phyloP scores from a whole-genome alignment of 306 rosid genomes.

The Aeschynomene evenia region DNA sequence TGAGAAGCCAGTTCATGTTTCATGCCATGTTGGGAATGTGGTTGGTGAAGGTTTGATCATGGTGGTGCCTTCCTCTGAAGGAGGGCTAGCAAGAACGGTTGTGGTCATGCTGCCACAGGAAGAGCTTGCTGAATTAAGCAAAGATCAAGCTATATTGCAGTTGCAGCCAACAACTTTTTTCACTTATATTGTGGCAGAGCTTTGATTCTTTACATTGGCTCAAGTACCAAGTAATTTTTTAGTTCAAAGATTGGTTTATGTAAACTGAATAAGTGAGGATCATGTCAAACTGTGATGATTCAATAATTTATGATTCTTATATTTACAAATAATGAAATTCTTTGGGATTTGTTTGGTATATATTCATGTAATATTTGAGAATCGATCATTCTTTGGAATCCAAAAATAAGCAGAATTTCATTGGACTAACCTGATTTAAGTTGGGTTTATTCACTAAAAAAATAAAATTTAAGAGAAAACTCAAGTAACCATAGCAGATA shows the following conservation, averaged over 20 bases:
- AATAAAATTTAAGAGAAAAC: too few relatives aligned
- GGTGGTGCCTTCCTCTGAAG: slow-evolving; percentile 60
- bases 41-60: slow-evolving; percentile 59
- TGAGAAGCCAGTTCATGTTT: slow-evolving; percentile 52
- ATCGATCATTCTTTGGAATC: too few relatives aligned
- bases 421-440: too few relatives aligned
- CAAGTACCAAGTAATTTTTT: neutral
- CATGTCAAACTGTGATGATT: neutral
- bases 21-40: slow-evolving; percentile 53
- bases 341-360: too few relatives aligned
- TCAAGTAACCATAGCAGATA: neutral
- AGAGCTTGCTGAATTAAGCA: slow-evolving; percentile 36
- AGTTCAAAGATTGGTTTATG: neutral
- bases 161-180: slow-evolving; percentile 46
- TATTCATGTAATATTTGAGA: too few relatives aligned
- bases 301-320: too few relatives aligned
- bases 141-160: slow-evolving; percentile 48
- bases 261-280: neutral
- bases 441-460: too few relatives aligned
- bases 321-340: too few relatives aligned
- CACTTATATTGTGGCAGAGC: neutral
- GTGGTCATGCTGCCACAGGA: slow-evolving; percentile 47
- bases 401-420: too few relatives aligned
- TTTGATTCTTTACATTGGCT: neutral
- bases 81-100: slow-evolving; percentile 54